These are phyloP conservation scores for Aspergillus olivimuriae DNA, from an alignment of 495 filamentous ascomycete genomes.

Conservation along the genomic window DNA sequence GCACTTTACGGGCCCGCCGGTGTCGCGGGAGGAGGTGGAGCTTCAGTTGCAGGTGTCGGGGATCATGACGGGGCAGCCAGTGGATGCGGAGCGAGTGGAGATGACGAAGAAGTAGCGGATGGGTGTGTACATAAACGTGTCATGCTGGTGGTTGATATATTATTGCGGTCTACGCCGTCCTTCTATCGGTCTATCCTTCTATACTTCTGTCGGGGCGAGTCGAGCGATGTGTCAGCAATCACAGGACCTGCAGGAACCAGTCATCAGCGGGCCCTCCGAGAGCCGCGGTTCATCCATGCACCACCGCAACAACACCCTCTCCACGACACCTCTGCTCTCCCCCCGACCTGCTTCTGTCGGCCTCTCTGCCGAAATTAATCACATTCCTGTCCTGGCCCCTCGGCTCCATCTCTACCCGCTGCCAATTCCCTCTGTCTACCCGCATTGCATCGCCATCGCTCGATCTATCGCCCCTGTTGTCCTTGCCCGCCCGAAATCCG, in stretches of 20 bases:
- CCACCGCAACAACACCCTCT: too few relatives aligned
- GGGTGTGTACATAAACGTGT: neutral
- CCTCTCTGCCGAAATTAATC: too few relatives aligned
- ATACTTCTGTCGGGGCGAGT: too few relatives aligned
- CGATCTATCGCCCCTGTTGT: slow-evolving; percentile 1
- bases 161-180: neutral
- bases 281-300: slow-evolving; percentile 36
- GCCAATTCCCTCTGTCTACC: neutral
- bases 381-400: too few relatives aligned
- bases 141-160: too few relatives aligned
- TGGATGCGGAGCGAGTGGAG: slow-evolving; percentile 9
- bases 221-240: neutral
- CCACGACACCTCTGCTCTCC: too few relatives aligned
- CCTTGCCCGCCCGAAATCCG: slow-evolving; percentile 6
- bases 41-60: too few relatives aligned
- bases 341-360: too few relatives aligned
- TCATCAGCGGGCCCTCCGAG: slow-evolving; percentile 33
- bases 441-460: too few relatives aligned
- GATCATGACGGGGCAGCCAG: slow-evolving; percentile 30
- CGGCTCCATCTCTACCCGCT: neutral
- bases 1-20: slow-evolving; percentile 62
- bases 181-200: neutral
- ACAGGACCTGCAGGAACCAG: too few relatives aligned
- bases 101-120: slow-evolving; percentile 12
- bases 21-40: slow-evolving; percentile 36